A percentile compares a stretch with the other conserved stretches of the same genome.
phyloP scores from a whole-genome alignment of 2,329 filamentous ascomycete species.

The Fusarium virguliforme region DNA sequence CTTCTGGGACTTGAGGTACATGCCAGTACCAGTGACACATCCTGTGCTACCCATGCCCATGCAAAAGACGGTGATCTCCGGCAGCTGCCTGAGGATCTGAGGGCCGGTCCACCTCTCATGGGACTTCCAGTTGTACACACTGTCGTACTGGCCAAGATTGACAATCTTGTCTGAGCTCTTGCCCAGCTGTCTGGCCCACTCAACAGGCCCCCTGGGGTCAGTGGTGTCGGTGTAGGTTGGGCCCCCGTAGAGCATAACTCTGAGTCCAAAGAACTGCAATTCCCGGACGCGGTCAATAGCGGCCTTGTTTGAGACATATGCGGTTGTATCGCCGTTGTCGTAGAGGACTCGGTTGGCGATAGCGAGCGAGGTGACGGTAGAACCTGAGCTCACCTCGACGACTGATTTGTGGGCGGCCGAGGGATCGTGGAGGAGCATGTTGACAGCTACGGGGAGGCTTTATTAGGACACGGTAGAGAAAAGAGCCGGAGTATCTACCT shows the following conservation, averaged over 20 bases:
- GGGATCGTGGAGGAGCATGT: conserved; percentile 12
- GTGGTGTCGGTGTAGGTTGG: conserved; percentile 16
- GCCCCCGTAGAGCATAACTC: conserved; percentile 11
- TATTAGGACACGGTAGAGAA: background rate
- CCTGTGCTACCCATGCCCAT: conserved; percentile 18
- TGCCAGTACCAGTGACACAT: conserved; percentile 13
- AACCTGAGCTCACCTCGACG: conserved; percentile 8
- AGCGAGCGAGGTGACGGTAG: conserved; percentile 6
- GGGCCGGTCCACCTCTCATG: conserved; percentile 7
- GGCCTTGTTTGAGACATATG: conserved; percentile 15
- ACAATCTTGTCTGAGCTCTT: conserved; percentile 2
- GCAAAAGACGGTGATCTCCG: conserved; percentile 13
- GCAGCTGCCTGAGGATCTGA: conserved; percentile 11
- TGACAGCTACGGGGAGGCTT: background rate
- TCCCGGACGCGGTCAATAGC: conserved; percentile 7
- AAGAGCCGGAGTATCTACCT: background rate
- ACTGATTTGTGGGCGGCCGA: conserved; percentile 11
- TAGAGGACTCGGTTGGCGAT: conserved; percentile 14
- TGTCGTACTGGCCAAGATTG: conserved; percentile 13
- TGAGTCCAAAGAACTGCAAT: conserved; percentile 9
- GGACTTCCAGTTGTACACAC: conserved; percentile 7
- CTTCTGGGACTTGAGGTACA: conserved; percentile 14
- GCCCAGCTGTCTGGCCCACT: conserved; percentile 10
- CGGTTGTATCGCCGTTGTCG: conserved; percentile 5
- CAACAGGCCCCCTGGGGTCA: conserved; percentile 2